Base-by-base conservation (phyloP, 768 basidiomycete species). In the Podaxis sp. region DNA sequence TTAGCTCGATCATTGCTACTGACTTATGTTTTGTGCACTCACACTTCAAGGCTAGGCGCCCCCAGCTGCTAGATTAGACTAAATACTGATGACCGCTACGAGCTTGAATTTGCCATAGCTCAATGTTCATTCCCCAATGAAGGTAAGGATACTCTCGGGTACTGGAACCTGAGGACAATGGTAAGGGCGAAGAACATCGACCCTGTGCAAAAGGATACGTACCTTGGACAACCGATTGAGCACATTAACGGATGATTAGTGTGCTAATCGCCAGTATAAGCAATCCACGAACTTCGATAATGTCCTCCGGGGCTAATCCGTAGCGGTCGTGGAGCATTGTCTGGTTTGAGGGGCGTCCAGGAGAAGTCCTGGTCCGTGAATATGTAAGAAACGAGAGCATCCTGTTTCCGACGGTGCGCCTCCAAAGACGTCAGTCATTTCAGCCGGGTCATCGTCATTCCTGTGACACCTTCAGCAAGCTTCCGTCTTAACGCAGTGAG, bases 91-190 rank as follows among this genome's bases (percentile, higher is more conserved):
- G 25, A 27, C 25, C 4, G 4, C 25, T 5, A 99, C 97, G 51
- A 99, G 86, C 70, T 98, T 96, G 72, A 98, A 92, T 77, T 99
- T 99, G 55, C 97, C 97, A 67, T 98, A 98, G 54, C 95, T 97
- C 59, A 94, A 74, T 0, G 97, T 99, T 64, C 95, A 90, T 63
- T 93, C 90, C 67, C 91, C 88, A 66, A 99, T 98, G 69, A 95
- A 92, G 11, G 82, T 78, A 51, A 88, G 83, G 65, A 98, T 93
- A 50, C 82, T 83, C 44, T 92, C 88, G 0, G 96, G 95, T 5
- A 98, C 90, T 1, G 95, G 96, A 9, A 5, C 1, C 27, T 28
- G 6, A 1, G 27, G 27, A 28, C 27, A 28, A 28, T 28, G 5
- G 5, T 28, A 28, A 28, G 5, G 1, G 5, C 5, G 27, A 28